Conservation (phyloP, 768 basidiomycete species). For the Antrodiella citrinella region DNA sequence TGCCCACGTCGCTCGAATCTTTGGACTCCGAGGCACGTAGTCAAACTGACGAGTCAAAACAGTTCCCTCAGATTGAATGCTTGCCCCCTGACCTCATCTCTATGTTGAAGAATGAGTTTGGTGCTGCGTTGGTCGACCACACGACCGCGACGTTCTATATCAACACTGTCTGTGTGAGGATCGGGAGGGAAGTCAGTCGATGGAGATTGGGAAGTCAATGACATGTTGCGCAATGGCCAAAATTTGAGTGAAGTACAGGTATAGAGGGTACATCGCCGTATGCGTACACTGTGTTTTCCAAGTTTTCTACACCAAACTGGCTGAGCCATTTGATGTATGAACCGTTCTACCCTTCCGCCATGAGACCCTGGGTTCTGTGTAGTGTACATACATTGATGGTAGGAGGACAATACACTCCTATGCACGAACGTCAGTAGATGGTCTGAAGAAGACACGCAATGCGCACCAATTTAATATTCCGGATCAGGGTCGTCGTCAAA, state of each 20-base stretch:
- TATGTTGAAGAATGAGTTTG: slow-evolving; percentile 41
- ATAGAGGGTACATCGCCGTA: no score
- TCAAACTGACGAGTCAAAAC: slow-evolving; percentile 30
- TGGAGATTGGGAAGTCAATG: slow-evolving; percentile 29
- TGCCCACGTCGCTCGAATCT: slow-evolving; percentile 1
- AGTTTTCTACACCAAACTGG: no score
- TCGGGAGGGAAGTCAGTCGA: slow-evolving; percentile 55
- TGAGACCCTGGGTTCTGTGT: no score
- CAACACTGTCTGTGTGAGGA: slow-evolving; percentile 50
- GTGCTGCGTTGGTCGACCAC: slow-evolving; percentile 29
- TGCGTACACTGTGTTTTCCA: no score
- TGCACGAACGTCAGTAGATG: no score
- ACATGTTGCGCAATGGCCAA: no score
- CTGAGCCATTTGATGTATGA: no score
- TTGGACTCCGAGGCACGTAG: slow-evolving; percentile 9
- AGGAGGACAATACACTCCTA: no score
- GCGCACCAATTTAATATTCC: slow-evolving; percentile 2
- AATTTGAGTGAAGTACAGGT: no score
- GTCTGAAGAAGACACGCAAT: no score
- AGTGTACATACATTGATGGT: no score
- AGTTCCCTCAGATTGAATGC: slow-evolving; percentile 27
- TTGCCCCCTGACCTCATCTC: slow-evolving; percentile 43
- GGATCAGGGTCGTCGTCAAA: slow-evolving; percentile 8
- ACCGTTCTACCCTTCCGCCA: no score
- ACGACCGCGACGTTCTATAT: slow-evolving; percentile 43